Base-by-base conservation (phyloP, 1,139 yeast genomes). In the Casaregolazyma suthepensis region DNA sequence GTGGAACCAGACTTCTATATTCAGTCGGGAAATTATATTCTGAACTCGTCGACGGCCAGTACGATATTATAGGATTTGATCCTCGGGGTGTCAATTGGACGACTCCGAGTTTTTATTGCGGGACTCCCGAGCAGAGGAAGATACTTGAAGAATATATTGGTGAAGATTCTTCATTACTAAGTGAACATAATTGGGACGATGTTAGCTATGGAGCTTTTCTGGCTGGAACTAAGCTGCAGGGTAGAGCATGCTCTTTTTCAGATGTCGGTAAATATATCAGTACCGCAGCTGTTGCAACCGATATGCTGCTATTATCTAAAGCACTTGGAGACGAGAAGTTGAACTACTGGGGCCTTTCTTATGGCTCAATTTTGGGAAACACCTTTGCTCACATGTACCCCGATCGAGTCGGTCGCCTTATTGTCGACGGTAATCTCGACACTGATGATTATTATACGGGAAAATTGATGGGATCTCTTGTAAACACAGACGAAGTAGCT, bases 381-480 rank as follows among this genome's bases (percentile, higher is more conserved):
- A 56, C 59, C 10, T 56, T 57, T 55, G 60, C 60, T 37, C 60
- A 57, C 35, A 23, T 56, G 49, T 57, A 54, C 35, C 60, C 60
- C 29, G 54, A 52, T 17, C 31, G 37, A 13, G 56, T 55, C 2
- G 59, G 60, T 1, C 47, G 59, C 20, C 56, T 57, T 56, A 56
- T 56, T 48, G 56, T 57, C n/a, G 60, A 57, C 40, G 60, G 59
- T 13, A 53, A 53, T 12, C 45, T 50, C 43, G 60, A 57, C 43
- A 58, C 56, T 20, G 54, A 51, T 12, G 59, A 53, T 37, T 57
- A 57, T 38, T 57, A 56, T 35, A 50, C 43, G 29, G 59, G 59
- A 13, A 40, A 48, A n/a, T 55, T 57, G 58, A 17, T 51, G 12
- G 17, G 26, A 1, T 54, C 53, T 29, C 49, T 56, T n/a, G 57